A percentile compares a stretch with the other conserved stretches of the same genome.
Evolutionary conservation across 2,329 filamentous ascomycete genomes (phyloP).

Genomic region (Achaetomium macrosporum): DNA sequence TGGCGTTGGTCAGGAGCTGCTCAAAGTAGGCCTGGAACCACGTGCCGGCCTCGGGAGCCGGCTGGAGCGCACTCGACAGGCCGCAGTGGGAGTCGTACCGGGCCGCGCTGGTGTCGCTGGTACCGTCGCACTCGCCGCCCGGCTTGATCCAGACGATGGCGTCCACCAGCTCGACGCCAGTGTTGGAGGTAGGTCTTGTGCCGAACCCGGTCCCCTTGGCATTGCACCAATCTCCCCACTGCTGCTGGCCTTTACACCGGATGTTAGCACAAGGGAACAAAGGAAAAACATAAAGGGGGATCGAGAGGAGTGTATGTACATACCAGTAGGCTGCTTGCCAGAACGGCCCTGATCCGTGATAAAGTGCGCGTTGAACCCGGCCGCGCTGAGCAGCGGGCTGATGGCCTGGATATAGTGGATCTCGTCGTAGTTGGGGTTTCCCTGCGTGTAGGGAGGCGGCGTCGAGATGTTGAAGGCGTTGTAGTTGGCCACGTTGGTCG

Average conservation of each 20-base stretch:
- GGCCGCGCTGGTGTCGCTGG: slow-evolving; percentile 40
- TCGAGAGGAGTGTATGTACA: too few relatives aligned
- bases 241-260: slow-evolving; percentile 38
- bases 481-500: slow-evolving; percentile 56
- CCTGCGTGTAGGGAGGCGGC: slow-evolving; percentile 42
- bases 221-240: slow-evolving; percentile 58
- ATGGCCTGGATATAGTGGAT: slow-evolving; percentile 58
- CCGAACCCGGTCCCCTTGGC: slow-evolving; percentile 43
- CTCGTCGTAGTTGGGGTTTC: slow-evolving; percentile 47
- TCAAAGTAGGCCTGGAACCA: slow-evolving; percentile 62
- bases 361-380: slow-evolving; percentile 43
- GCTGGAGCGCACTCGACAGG: slow-evolving; percentile 47
- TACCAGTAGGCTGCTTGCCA: slow-evolving; percentile 52
- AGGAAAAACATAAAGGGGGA: too few relatives aligned
- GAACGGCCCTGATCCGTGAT: slow-evolving; percentile 48
- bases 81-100: slow-evolving; percentile 52
- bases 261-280: not conserved
- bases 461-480: slow-evolving; percentile 41
- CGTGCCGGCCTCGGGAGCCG: slow-evolving; percentile 62
- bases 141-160: slow-evolving; percentile 69
- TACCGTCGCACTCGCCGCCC: slow-evolving; percentile 52
- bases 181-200: slow-evolving; percentile 56
- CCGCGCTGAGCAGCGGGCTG: slow-evolving; percentile 50
- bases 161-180: slow-evolving; percentile 53
- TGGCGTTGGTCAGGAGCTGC: slow-evolving; percentile 45